Conservation (phyloP, 495 filamentous ascomycete species). For the Aspergillus indologenus region DNA sequence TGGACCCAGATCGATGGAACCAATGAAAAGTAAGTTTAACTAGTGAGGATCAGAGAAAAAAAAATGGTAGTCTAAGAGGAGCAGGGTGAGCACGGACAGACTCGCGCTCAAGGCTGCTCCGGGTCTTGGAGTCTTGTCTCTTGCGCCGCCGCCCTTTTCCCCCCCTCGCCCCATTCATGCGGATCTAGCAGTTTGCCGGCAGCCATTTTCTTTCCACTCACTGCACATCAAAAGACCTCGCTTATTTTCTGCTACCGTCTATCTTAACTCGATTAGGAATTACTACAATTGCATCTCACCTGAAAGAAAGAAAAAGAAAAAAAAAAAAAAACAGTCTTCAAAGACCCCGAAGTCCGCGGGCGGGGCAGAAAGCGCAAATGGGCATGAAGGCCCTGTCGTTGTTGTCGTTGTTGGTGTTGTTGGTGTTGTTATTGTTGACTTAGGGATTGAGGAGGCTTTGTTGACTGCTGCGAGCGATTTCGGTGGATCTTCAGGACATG, state of each 20-base stretch:
- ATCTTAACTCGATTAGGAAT: background rate
- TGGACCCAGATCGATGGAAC: constrained; percentile 14
- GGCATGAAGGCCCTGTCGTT: background rate
- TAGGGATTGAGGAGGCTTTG: background rate
- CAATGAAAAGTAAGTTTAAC: constrained; percentile 4
- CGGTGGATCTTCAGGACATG: background rate
- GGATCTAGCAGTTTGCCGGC: constrained; percentile 19
- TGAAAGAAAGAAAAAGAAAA: background rate
- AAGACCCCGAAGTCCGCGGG: background rate
- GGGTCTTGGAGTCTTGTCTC: constrained; percentile 3
- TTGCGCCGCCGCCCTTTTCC: constrained; percentile 1
- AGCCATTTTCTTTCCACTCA: background rate
- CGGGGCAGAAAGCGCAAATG: background rate
- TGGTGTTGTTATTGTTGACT: background rate
- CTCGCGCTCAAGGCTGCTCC: constrained; percentile 15
- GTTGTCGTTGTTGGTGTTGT: background rate
- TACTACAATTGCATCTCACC: background rate
- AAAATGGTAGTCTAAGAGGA: background rate
- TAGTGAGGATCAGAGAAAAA: constrained; percentile 5
- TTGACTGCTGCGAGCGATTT: background rate
- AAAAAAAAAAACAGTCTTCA: background rate
- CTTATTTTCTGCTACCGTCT: background rate
- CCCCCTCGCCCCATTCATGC: constrained; percentile 6
- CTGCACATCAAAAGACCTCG: background rate
- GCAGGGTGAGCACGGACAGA: constrained; percentile 14